A percentile compares a stretch with the other conserved stretches of the same genome.
phyloP scores from a whole-genome alignment of 2,329 filamentous ascomycete genomes.

The Saccharata proteae region DNA sequence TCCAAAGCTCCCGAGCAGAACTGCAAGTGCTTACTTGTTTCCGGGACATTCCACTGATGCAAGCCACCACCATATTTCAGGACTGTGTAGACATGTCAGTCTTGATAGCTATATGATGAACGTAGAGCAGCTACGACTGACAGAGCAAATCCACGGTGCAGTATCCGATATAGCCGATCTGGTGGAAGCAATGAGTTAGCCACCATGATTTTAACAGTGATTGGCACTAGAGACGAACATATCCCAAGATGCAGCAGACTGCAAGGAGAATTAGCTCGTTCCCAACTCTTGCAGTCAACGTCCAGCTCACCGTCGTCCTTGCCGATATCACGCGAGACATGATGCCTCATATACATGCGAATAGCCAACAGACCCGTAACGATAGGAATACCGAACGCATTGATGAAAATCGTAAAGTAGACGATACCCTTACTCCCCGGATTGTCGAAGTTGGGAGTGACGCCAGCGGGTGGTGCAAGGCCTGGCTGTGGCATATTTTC shows the following conservation, averaged over 20 bases:
- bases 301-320: conserved; percentile 23
- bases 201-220: conserved; percentile 11
- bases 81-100: conserved; percentile 17
- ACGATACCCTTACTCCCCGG: conserved; percentile 12
- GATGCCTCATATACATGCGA: conserved; percentile 19
- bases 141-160: conserved; percentile 12
- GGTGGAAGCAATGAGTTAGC: conserved; percentile 10
- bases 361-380: conserved; percentile 19
- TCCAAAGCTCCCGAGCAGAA: too few relatives aligned
- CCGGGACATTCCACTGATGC: conserved; percentile 16
- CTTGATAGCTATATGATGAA: conserved; percentile 16
- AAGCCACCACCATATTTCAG: conserved; percentile 25
- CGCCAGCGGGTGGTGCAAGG: conserved; percentile 11
- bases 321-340: conserved; percentile 19
- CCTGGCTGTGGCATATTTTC: too few relatives aligned
- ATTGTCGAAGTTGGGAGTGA: conserved; percentile 12
- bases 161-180: conserved; percentile 20
- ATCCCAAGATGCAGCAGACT: conserved; percentile 1
- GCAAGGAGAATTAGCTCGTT: background rate
- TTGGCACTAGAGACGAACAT: too few relatives aligned
- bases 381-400: conserved; percentile 25
- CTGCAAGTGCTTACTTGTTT: too few relatives aligned
- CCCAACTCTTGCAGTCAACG: conserved; percentile 7
- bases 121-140: background rate
- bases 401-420: conserved; percentile 23